Evolutionary conservation across 2,329 filamentous ascomycete genomes (phyloP).

Genomic region (Fusarium scirpi): DNA sequence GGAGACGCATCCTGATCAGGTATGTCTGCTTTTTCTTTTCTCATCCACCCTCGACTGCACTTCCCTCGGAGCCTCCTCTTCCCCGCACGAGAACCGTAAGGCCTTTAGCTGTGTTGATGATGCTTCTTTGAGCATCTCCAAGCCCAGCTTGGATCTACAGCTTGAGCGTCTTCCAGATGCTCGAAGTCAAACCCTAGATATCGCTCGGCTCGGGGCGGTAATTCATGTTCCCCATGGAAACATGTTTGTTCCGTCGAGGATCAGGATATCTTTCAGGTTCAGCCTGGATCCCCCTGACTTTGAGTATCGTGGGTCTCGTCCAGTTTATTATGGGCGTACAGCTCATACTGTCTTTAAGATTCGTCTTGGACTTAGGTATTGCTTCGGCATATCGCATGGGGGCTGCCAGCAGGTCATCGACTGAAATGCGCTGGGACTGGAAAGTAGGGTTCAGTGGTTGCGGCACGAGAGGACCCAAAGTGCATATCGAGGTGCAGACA

Average conservation of each 20-base stretch:
- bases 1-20: neutral
- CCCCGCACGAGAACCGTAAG: conserved; percentile 15
- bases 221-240: neutral
- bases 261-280: conserved; percentile 8
- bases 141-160: conserved; percentile 20
- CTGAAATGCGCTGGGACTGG: conserved; percentile 28
- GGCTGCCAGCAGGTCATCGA: conserved; percentile 27
- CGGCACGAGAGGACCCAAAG: conserved; percentile 3
- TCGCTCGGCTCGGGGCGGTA: neutral
- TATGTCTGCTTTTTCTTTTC: conserved; percentile 32
- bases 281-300: conserved; percentile 17
- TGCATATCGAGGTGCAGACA: conserved; percentile 37
- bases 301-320: conserved; percentile 12
- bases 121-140: conserved; percentile 17
- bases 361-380: conserved; percentile 2
- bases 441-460: conserved; percentile 25
- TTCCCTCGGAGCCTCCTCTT: conserved; percentile 22
- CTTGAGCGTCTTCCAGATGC: conserved; percentile 10
- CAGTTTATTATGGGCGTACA: conserved; percentile 16
- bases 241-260: neutral
- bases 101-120: neutral
- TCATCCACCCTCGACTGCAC: conserved; percentile 35
- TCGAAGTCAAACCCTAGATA: conserved; percentile 9
- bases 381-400: conserved; percentile 7
- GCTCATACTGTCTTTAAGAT: neutral